A percentile compares a stretch with the other conserved stretches of the same genome.
These are phyloP conservation scores for Umbelopsis ramanniana DNA, from an alignment of 192 early-diverging fungal species.

Conservation along the genomic window DNA sequence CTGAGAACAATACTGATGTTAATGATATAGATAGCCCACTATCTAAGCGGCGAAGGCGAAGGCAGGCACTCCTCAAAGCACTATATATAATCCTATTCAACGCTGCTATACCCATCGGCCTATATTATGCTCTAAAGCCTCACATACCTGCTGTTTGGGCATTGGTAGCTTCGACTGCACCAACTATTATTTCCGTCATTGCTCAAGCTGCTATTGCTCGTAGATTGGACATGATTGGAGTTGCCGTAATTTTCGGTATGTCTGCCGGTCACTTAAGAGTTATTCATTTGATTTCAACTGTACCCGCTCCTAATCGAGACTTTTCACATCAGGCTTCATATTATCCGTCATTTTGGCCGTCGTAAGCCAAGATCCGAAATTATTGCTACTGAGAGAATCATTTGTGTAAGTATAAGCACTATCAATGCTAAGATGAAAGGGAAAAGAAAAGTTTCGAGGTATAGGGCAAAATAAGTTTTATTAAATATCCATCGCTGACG, in stretches of 20 bases:
- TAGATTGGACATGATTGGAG: slow-evolving; percentile 33
- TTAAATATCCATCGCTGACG: no score
- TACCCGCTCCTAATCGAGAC: neutral
- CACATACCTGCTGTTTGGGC: slow-evolving; percentile 46
- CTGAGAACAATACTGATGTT: neutral
- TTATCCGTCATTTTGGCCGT: slow-evolving; percentile 47
- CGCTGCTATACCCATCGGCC: slow-evolving; percentile 33
- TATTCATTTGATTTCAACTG: neutral
- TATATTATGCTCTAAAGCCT: slow-evolving; percentile 43
- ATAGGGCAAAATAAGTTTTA: no score
- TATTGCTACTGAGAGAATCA: slow-evolving; percentile 51
- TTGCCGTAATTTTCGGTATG: slow-evolving; percentile 42
- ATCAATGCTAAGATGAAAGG: neutral
- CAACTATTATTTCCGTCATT: slow-evolving; percentile 44
- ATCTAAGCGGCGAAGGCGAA: slow-evolving; percentile 2
- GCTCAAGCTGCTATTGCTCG: slow-evolving; percentile 31
- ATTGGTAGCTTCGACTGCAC: slow-evolving; percentile 46
- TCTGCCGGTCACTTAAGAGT: neutral
- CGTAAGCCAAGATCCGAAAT: slow-evolving; percentile 42
- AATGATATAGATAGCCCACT: neutral
- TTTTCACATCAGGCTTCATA: slow-evolving; percentile 36
- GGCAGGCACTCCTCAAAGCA: neutral
- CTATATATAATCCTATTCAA: slow-evolving; percentile 35
- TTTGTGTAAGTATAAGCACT: slow-evolving; percentile 35
- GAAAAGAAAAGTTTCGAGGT: no score